Base-by-base conservation (phyloP, 1,139 yeast genomes). In the Debaryomycetaceae sp. region DNA sequence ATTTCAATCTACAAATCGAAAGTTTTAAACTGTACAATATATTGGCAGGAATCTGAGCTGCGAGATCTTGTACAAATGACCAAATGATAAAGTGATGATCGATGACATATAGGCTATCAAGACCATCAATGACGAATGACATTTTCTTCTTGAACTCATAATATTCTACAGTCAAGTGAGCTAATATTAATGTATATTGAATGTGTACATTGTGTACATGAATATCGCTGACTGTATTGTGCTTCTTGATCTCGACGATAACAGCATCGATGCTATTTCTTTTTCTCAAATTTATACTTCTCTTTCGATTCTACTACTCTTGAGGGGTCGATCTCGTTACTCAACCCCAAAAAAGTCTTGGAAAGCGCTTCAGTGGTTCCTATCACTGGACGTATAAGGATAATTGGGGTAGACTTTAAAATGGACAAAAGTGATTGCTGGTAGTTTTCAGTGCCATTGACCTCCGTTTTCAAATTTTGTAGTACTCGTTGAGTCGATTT, bases 311-410 rank as follows among this genome's bases (percentile, higher is more conserved):
- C 79, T 14, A 60, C 49, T 41, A 68, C 59, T 42, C 66, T 63
- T 35, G 75, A 74, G 1, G 93, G 86, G 59, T 87, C 93, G 38
- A 90, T 69, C 50, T 84, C 87, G 59, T 90, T 90, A 37, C 91
- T 83, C 6, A 91, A 75, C 1, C 98, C 98, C 69, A 89, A 76
- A 45, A 91, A 68, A 0, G 96, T 78, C 57, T 83, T 87, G 20
- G 93, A 85, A 4, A 91, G 74, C 0, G 96, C 96, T 59, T 90
- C 97, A 0, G 97, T 87, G 0, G 96, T 90, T 1, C 97, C 98
- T 52, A 91, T 90, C 56, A 89, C 76, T 1, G 98, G 97, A 40
- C 97, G 66, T 2, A 91, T 76, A 14, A 91, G 64, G 6, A 90
- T 83, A 22, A 88, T 79, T 0, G 97, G 97, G 0, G 96, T 81